Percentiles rank a stretch among this genome's conserved stretches.
These are phyloP conservation scores for Ustanciosporium gigantosporum DNA, from an alignment of 1,284 basidiomycete genomes.

Conservation along the genomic window DNA sequence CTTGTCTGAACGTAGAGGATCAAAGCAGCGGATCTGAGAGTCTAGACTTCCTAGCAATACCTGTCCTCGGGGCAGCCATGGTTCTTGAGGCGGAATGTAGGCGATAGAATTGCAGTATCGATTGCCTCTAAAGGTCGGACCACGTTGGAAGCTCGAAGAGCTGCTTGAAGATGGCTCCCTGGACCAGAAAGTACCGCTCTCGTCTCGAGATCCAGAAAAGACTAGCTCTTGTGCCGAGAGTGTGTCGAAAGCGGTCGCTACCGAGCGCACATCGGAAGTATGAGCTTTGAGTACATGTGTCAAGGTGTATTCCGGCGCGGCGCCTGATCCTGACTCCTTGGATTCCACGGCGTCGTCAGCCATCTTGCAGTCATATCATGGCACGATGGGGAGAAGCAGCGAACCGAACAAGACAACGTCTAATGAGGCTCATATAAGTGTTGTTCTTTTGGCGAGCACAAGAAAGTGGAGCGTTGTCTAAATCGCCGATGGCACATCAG, in stretches of 20 bases:
- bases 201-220: constrained; percentile 26
- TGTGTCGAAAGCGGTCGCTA: constrained; percentile 9
- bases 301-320: no score
- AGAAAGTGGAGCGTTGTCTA: no score
- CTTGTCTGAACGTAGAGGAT: constrained; percentile 19
- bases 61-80: constrained; percentile 9
- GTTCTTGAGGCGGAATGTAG: constrained; percentile 4
- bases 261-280: constrained; percentile 19
- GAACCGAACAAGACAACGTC: no score
- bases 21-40: constrained; percentile 38
- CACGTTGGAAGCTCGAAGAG: constrained; percentile 4
- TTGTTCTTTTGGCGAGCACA: no score
- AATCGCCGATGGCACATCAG: no score
- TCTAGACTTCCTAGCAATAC: constrained; percentile 31
- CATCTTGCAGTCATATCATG: no score
- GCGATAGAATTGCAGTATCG: constrained; percentile 28
- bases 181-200: constrained; percentile 22
- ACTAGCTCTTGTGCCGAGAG: constrained; percentile 26
- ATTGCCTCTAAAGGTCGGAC: constrained; percentile 6
- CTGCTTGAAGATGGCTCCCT: not conserved
- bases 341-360: no score
- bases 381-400: no score
- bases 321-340: no score
- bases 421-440: no score
- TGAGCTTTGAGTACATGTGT: constrained; percentile 21